Conservation (phyloP, 805 yeast genomes). For the Lipomyces lipofer region DNA sequence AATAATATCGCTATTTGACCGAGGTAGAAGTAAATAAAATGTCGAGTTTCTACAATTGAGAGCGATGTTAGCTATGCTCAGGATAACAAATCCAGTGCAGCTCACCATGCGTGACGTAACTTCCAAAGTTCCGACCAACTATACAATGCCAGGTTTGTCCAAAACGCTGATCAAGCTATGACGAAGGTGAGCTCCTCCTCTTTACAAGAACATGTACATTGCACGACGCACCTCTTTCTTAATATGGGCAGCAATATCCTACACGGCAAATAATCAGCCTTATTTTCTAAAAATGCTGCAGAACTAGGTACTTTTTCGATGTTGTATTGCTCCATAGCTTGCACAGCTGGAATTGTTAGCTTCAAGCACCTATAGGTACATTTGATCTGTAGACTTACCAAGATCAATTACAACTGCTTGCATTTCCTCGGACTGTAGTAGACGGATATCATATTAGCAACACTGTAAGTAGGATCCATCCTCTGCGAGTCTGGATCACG, state of each 20-base stretch:
- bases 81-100: constrained; percentile 21
- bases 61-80: not conserved
- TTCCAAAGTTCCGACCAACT: constrained; percentile 62
- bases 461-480: not conserved
- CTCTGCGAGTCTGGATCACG: not conserved
- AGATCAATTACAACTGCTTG: constrained; percentile 37
- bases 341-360: constrained; percentile 42
- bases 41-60: constrained; percentile 42
- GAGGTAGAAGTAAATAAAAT: constrained; percentile 56
- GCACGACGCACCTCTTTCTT: constrained; percentile 51
- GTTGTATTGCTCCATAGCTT: constrained; percentile 48
- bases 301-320: constrained; percentile 42
- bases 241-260: constrained; percentile 57
- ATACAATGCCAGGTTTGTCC: constrained; percentile 66
- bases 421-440: constrained; percentile 36
- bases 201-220: too few relatives aligned
- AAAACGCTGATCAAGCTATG: constrained; percentile 49
- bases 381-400: constrained; percentile 32
- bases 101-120: constrained; percentile 61
- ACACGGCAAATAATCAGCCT: too few relatives aligned
- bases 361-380: too few relatives aligned
- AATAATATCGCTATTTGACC: constrained; percentile 55
- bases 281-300: not conserved
- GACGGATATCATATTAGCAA: not conserved
- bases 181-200: too few relatives aligned